Percentiles rank a stretch among this genome's conserved stretches.
These are phyloP conservation scores for Apiospora hydei DNA, from an alignment of 2,329 filamentous ascomycete genomes.

Conservation along the genomic window DNA sequence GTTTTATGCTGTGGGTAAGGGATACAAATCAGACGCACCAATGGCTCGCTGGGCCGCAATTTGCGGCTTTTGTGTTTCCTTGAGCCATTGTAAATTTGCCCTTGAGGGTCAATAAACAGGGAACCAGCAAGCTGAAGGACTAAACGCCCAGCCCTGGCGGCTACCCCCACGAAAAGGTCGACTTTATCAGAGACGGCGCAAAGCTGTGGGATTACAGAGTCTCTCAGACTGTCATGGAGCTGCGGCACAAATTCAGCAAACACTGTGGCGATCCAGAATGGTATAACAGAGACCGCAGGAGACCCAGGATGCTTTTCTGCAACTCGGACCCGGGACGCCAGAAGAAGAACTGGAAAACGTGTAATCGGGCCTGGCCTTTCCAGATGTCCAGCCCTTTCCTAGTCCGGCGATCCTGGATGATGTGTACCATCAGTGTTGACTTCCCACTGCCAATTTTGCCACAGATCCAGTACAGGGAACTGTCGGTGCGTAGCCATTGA, in stretches of 20 bases:
- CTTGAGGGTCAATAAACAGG: background rate
- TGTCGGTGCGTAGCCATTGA: conserved; percentile 27
- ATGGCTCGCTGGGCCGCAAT: background rate
- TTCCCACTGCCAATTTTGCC: conserved; percentile 31
- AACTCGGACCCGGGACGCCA: conserved; percentile 29
- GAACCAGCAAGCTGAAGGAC: background rate
- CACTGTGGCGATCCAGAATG: background rate
- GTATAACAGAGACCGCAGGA: conserved; percentile 28
- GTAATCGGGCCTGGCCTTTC: conserved; percentile 20
- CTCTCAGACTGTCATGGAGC: accelerated
- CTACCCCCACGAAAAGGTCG: background rate
- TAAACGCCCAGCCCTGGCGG: background rate
- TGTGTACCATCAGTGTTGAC: conserved; percentile 30
- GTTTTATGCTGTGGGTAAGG: background rate
- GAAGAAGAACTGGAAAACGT: conserved; percentile 31
- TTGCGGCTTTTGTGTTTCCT: too few relatives aligned
- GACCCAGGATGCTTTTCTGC: conserved; percentile 28
- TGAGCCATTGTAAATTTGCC: background rate
- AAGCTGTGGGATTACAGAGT: background rate
- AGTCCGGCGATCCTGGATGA: conserved; percentile 26
- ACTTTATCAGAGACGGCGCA: conserved; percentile 3
- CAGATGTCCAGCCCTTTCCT: conserved; percentile 11
- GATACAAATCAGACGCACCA: background rate
- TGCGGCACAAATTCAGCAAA: background rate
- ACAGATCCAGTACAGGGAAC: conserved; percentile 30